Evolutionary conservation across 2,329 filamentous ascomycete species (phyloP), one percentile per base, ranked within the genome.

Genomic region (Claviceps sp.): DNA sequence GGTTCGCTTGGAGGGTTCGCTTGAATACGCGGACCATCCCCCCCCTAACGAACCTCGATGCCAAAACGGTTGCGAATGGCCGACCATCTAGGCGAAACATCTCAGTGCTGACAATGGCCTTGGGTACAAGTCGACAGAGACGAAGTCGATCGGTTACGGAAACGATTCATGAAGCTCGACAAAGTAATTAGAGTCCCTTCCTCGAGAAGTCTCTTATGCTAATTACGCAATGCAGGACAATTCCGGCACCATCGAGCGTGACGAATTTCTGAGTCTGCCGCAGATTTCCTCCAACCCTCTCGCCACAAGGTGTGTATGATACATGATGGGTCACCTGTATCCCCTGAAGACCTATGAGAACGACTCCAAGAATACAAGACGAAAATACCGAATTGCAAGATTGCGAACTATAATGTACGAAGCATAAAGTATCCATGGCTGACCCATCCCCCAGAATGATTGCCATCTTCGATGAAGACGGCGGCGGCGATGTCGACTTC

Each of bases 91-190:
- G 9, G 16, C 20, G 24, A 34, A 36, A 16, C 16, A 20, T 4
- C 26, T 26, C n/a, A 37, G 44, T 48, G 34, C 47, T 56, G 20
- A 58, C 55, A 34, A 52, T 46, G 47, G 43, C 51, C 30, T 52
- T 48, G 34, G 18, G 9, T 20, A 14, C 13, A 48, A 97, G 91
- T 98, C 75, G 88, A 98, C 74, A 85, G 87, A 68, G 93, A 98
- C 64, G 93, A 98, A 70, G 89, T 98, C 55, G 93, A 97, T 67
- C 82, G 93, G 63, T 77, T 98, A 67, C 81, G 89, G 65, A 98
- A 98, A 76, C 82, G 91, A 56, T 98, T 98, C 67, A 97, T 97
- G 91, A 98, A 98, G 73, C 76, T 98, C 55, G 93, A 98, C 72
- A 97, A 96, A 81, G 91, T 93, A 44, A 8, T 16, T 1, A 5